Evolutionary conservation across 306 rosid genomes (phyloP), one percentile per base, ranked within the genome.

Genomic region (Vigna mungo): DNA sequence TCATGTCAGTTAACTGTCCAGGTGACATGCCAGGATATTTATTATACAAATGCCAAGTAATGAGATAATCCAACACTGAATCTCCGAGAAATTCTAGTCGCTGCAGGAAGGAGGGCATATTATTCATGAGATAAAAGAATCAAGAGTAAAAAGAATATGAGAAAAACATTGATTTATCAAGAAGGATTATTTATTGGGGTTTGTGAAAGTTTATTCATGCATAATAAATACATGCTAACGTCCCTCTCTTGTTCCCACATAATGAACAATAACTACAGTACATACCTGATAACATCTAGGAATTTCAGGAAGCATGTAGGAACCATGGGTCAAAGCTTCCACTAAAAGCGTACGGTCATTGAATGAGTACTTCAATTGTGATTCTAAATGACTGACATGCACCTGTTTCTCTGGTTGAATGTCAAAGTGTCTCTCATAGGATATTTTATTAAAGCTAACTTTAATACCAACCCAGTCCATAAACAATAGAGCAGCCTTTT

Each of bases 251-350:
- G 23, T 52, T 68, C 69, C 16, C 37, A 8, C 36, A 44, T 25
- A 58, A 75, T 34, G 68, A 48, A 75, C 21, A 69, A 64, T 32
- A 80, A 32, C 30, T 14, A 44, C n/a, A 58, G 37, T 48, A 54
- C 14, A 39, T 84, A 94, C 98, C 96, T 94, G 95, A 77, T 94
- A 94, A 81, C 97, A 88, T 83, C 87, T 86, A 32, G 97, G 97
- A 75, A 88, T 84, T 72, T 90, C 91, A 0, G 93, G 93, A 69
- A 90, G 88, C 98, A 92, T 90, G 84, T 87, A 94, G 23, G 98
- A 92, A 70, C 98, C 98, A 72, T 94, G 98, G 16, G 98, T 90
- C 32, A 94, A 21, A 47, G 98, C 98, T 86, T 94, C 98, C 20
- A 90, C 85, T 27, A 94, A 72, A 21, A 94, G 82, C 15, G 93